These are phyloP conservation scores for Pulveroboletus sp. DNA, from an alignment of 768 basidiomycete species.

Conservation along the genomic window DNA sequence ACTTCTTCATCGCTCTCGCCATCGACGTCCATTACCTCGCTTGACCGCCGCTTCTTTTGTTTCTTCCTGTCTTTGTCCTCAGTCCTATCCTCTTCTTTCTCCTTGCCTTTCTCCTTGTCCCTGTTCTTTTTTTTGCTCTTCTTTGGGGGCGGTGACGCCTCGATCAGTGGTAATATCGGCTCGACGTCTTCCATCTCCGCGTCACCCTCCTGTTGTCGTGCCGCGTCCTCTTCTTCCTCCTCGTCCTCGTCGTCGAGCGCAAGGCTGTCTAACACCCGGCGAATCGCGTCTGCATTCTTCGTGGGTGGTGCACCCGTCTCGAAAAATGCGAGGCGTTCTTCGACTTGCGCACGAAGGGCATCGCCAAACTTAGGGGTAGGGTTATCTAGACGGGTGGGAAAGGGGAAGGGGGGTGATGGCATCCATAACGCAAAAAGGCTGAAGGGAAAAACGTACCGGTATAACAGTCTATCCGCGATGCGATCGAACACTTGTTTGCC, in stretches of 20 bases:
- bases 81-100: conserved; percentile 2
- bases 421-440: background rate
- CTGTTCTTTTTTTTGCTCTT: conserved; percentile 44
- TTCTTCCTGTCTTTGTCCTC: conserved; percentile 1
- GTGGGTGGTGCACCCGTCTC: conserved; percentile 84
- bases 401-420: background rate
- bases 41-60: conserved; percentile 61
- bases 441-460: conserved; percentile 46
- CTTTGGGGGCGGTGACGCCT: conserved; percentile 52
- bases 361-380: conserved; percentile 94
- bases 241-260: conserved; percentile 68
- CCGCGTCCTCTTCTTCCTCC: conserved; percentile 43
- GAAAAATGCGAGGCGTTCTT: conserved; percentile 92
- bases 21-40: conserved; percentile 63
- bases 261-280: conserved; percentile 78
- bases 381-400: conserved; percentile 44
- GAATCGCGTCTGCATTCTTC: conserved; percentile 91
- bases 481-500: conserved; percentile 98
- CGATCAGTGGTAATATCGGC: conserved; percentile 55
- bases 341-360: conserved; percentile 88
- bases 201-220: conserved; percentile 17
- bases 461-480: conserved; percentile 94
- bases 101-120: conserved; percentile 31
- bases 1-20: conserved; percentile 37
- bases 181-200: conserved; percentile 43